Evolutionary conservation across 2,329 filamentous ascomycete genomes (phyloP), one percentile per base, ranked within the genome.

Genomic region (Fusarium citri): DNA sequence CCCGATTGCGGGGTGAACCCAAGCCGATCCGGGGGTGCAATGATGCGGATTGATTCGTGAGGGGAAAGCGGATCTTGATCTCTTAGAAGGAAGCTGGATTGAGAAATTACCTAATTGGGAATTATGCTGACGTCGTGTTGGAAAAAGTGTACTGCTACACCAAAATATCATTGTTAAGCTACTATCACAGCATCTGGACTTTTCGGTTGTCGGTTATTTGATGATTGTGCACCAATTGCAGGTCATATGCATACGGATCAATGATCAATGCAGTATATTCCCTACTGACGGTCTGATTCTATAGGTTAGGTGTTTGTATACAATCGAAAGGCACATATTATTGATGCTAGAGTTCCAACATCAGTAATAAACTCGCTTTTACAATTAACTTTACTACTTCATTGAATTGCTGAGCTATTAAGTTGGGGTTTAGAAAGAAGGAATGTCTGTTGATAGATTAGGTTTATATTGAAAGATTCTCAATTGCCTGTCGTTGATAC

Each of bases 1-100:
- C 49, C 61, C 69, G 55, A 64, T 70, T 72, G 69, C 69, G 69
- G 69, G 69, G 69, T 58, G 66, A 61, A 26, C 40, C 48, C 25
- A 47, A 31, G 56, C 54, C 49, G 66, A 71, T 72, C 63, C 59
- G 63, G 69, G 63, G 62, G 54, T 53, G 31, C 43, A 47, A 58
- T 55, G 55, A 66, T 71, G 66, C 55, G 51, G 55, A 42, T 49
- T 57, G 12, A 61, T 59, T 57, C 48, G 68, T 71, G 68, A 72
- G 69, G 68, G 69, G 65, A 64, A 69, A 63, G 68, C 68, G 67
- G 67, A 70, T 59, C 57, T 68, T 57, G 31, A 31, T 31, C 28
- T 51, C 45, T 51, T 46, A 45, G 25, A 65, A 66, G 63, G 62
- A 66, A 66, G 63, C 47, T 66, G 28, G 56, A 41, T 45, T 41